Evolutionary conservation across 192 early-diverging fungal species (phyloP), one percentile per base, ranked within the genome.

Genomic region (Powellomyces hirtus): DNA sequence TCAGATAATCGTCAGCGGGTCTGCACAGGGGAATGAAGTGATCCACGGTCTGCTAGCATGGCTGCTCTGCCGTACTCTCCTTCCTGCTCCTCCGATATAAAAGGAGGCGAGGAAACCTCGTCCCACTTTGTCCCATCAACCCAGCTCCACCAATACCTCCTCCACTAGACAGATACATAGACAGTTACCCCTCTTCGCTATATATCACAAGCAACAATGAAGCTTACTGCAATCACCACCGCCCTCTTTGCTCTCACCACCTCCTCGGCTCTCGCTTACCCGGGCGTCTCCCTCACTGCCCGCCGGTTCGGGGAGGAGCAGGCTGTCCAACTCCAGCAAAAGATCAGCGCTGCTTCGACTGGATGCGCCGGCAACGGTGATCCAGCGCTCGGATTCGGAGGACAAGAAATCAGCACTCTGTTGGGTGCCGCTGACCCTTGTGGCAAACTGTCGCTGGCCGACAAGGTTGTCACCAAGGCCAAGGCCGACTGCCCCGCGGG

Each of bases 381-480:
- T 49, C 24, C 46, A 14, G 55, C 66, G 8, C 45, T 29, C 34
- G 66, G 66, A 5, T 68, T 68, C 55, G 30, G 34, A 16, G 66
- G 66, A 27, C 66, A 68, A 30, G 66, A 68, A 59, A 68, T 68
- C 49, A 38, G 55, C 44, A 68, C 44, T 20, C 69, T 76, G 10
- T 58, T 76, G 14, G 75, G 63, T 8, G 75, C 71, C n/a, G 75
- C 75, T 10, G 75, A 76, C 52, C 75, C 75, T 45, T 76, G 75
- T 52, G 69, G 31, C 46, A 76, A 76, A 56, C 68, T 76, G 13
- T n/a, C 13, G 6, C 53, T 72, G 11, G 75, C 75, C 40, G 75
- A 76, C 64, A 29, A 27, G 3, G 34, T 76, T 24, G 64, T 67
- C 33, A 38, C 38, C 49, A 52, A 38, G 27, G 30, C 37, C 27